These are phyloP conservation scores for Lasiodiplodia sp. DNA, from an alignment of 2,329 filamentous ascomycete genomes.

Conservation along the genomic window DNA sequence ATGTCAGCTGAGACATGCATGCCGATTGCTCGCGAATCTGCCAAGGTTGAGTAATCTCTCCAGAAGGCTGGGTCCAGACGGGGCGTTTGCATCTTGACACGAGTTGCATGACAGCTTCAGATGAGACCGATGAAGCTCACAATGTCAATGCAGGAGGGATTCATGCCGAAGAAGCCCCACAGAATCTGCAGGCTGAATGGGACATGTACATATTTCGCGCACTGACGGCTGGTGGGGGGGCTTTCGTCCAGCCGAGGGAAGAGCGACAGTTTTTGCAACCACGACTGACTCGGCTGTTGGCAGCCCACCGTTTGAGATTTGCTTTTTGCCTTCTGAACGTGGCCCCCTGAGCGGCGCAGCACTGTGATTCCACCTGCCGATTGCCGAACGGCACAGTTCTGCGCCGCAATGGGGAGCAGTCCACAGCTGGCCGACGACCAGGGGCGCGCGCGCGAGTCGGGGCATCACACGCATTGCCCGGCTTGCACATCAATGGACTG, in stretches of 20 bases:
- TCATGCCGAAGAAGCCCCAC: neutral
- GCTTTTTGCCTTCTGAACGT: neutral
- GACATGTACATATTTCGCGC: neutral
- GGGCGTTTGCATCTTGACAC: too few species aligned
- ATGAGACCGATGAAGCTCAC: neutral
- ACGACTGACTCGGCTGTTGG: neutral
- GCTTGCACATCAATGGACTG: too few species aligned
- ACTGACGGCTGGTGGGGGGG: neutral
- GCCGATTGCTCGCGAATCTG: conserved; percentile 1
- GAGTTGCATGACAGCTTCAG: neutral
- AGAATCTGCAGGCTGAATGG: neutral
- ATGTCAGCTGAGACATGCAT: conserved; percentile 11
- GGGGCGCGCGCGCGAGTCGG: neutral
- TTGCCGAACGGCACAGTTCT: conserved; percentile 6
- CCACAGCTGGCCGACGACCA: neutral
- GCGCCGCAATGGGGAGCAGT: neutral
- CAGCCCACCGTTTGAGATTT: neutral
- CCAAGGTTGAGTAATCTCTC: neutral
- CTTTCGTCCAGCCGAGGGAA: neutral
- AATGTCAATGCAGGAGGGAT: neutral
- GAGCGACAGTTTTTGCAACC: neutral
- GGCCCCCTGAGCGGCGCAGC: conserved; percentile 3
- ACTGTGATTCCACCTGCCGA: conserved; percentile 2
- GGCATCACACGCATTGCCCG: too few species aligned
- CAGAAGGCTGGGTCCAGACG: neutral